A percentile compares a stretch with the other conserved stretches of the same genome.
These are phyloP conservation scores for Priceomyces haplophilus DNA, from an alignment of 805 yeast species.

Conservation along the genomic window DNA sequence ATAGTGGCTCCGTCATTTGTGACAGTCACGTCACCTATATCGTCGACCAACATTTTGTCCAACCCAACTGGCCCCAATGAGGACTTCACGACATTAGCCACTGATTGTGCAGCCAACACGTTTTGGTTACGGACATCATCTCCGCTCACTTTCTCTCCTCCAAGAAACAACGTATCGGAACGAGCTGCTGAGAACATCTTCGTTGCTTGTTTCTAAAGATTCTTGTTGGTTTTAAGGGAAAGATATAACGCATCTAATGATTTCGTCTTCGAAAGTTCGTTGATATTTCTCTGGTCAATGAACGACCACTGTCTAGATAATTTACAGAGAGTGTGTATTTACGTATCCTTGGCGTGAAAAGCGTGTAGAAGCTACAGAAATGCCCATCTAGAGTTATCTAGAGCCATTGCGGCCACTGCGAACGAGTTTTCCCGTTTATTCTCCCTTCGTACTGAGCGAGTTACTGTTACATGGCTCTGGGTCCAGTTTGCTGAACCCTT, in stretches of 20 bases:
- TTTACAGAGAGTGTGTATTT: too few species aligned
- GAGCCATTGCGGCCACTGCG: too few species aligned
- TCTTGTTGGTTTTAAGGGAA: background rate
- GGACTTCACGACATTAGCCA: constrained; percentile 81
- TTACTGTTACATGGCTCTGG: too few species aligned
- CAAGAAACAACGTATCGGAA: constrained; percentile 89
- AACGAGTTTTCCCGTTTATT: too few species aligned
- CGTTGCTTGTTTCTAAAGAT: background rate
- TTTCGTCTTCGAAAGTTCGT: background rate
- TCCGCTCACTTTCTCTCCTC: constrained; percentile 94
- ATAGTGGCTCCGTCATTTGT: constrained; percentile 99
- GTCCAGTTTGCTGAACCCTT: too few species aligned
- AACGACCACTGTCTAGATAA: constrained; percentile 1
- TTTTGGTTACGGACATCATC: constrained; percentile 96
- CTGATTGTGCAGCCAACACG: constrained; percentile 87
- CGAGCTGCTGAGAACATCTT: constrained; percentile 71
- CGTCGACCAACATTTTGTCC: constrained; percentile 98
- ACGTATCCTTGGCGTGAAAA: too few species aligned
- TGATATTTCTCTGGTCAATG: constrained; percentile 2
- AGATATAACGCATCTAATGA: background rate
- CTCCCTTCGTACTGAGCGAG: too few species aligned
- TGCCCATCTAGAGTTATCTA: too few species aligned
- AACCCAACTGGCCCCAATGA: constrained; percentile 98
- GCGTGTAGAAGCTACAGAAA: too few species aligned
- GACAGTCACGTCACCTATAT: constrained; percentile 97